Evolutionary conservation across 805 yeast genomes (phyloP), one percentile per base, ranked within the genome.

Genomic region (Grigorovia transvaalensis): DNA sequence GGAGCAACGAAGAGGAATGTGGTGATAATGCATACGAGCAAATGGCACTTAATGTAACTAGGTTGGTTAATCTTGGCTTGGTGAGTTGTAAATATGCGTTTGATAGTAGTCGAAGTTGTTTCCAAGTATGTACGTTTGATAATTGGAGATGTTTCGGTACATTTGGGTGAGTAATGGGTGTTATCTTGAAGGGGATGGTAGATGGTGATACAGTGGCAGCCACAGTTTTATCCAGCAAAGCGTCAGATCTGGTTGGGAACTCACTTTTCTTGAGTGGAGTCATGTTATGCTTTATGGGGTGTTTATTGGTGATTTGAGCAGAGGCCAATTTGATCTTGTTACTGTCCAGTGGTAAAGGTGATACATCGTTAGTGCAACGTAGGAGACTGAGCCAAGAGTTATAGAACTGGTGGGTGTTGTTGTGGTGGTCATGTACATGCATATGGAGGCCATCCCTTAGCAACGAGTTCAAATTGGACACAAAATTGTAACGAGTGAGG

Each of bases 1-100:
- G 83, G 7, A 79, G 71, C 2, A 91, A 66, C 0, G 93, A 80
- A 0, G 89, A 88, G 11, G 90, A 80, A 57, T 77, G 76, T 1
- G 99, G 98, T 0, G 96, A 87, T 33, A 93, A 71, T 0, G 97
- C 97, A 65, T 91, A 93, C 0, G 97, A 85, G 56, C 97, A 88
- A 60, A 93, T 88, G 0, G 96, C 85, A 50, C 96, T 86, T 19
- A 93, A 72, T 67, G 91, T 95, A 13, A 93, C 96, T 43, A 93
- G 71, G 7, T 89, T 79, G 0, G 97, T 87, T 51, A 93, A 75
- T 52, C 88, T 77, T 15, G 99, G 99, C 67, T 93, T 93, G 4
- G 96, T 80, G n/a, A 93, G 75, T 54, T 87, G 87, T 9, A 88
- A 50, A 62, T 88, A 89, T 0, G 89, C 8, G 8, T 38, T 38